Evolutionary conservation across 192 early-diverging fungal species (phyloP), one percentile per base, ranked within the genome.

Genomic region (Lunasporangiospora selenospora): DNA sequence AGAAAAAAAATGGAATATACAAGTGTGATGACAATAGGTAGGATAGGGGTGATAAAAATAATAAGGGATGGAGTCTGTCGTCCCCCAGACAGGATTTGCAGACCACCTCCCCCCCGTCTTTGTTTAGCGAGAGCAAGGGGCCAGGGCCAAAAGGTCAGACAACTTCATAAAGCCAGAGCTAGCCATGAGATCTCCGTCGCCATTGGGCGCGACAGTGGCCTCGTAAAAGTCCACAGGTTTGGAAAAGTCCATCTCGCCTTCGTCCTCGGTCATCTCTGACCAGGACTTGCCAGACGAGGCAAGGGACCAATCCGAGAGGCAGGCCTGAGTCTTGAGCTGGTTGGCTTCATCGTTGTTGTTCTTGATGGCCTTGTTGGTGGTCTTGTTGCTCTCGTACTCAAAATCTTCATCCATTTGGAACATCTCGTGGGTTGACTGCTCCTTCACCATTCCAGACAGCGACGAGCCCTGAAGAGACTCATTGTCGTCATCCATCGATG

Each of bases 331-430:
- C 45, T 47, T n/a, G n/a, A n/a, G n/a, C n/a, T n/a, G n/a, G n/a
- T n/a, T n/a, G n/a, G n/a, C n/a, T 59, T 81, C 61, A 38, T 48
- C 31, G 38, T 79, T 67, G 43, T 75, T 59, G 15, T 48, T 49
- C 10, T n/a, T 47, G 45, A 27, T 19, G 3, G 45, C 6, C 45
- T 43, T 51, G 29, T 37, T 45, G 36, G 48, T 36, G 37, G 49
- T 43, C 12, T 18, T 49, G 26, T 55, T 45, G 49, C n/a, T n/a
- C n/a, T n/a, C n/a, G 54, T 26, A 49, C 32, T 47, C 54, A 53
- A 39, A 73, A 36, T 73, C 69, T 21, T 39, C 69, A 18, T 73
- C 69, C 69, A 73, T 73, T n/a, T 63, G 59, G 55, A 73, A 73
- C 30, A 73, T 73, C 21, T 39, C 32, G 10, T 62, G 58, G 21